phyloP scores from a whole-genome alignment of 2,329 filamentous ascomycete genomes.

The Stylonectria norvegica region DNA sequence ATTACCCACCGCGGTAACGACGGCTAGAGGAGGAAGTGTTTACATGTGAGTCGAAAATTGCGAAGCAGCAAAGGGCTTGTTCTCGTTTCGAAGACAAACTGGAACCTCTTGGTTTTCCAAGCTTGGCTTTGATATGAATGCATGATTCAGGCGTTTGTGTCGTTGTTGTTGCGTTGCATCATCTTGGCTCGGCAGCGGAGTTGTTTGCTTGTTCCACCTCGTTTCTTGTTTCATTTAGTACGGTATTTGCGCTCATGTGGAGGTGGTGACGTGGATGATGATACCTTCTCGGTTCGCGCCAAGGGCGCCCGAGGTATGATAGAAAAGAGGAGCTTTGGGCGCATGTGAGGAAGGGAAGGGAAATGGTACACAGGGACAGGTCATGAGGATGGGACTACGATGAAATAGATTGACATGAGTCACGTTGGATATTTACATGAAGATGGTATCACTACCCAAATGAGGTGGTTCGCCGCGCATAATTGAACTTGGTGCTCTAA shows the following conservation, averaged over 20 bases:
- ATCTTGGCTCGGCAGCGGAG: slow-evolving; percentile 25
- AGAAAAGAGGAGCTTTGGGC: too few species aligned
- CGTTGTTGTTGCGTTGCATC: slow-evolving; percentile 22
- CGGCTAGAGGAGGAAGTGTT: not conserved
- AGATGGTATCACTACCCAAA: slow-evolving; percentile 19
- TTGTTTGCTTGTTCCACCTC: slow-evolving; percentile 22
- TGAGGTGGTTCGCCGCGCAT: not conserved
- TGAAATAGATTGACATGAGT: slow-evolving; percentile 26
- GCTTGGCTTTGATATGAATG: slow-evolving; percentile 16
- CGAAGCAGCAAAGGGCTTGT: not conserved
- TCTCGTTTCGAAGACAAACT: not conserved
- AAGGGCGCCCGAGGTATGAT: too few species aligned
- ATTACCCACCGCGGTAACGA: slow-evolving; percentile 29
- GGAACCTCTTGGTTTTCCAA: slow-evolving; percentile 12
- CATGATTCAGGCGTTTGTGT: slow-evolving; percentile 29
- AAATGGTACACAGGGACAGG: too few species aligned
- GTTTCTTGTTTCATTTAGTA: slow-evolving; percentile 16
- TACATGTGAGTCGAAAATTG: slow-evolving; percentile 8
- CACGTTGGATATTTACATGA: slow-evolving; percentile 15
- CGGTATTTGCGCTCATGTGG: slow-evolving; percentile 16
- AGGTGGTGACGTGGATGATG: slow-evolving; percentile 11
- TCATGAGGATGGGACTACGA: slow-evolving; percentile 15
- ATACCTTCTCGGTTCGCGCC: too few species aligned
- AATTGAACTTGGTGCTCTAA: too few species aligned
- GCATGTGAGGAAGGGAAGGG: slow-evolving; percentile 10